Percentiles rank a stretch among this genome's conserved stretches.
These are phyloP conservation scores for Cladosporium halotolerans DNA, from an alignment of 2,329 filamentous ascomycete species.

Conservation along the genomic window DNA sequence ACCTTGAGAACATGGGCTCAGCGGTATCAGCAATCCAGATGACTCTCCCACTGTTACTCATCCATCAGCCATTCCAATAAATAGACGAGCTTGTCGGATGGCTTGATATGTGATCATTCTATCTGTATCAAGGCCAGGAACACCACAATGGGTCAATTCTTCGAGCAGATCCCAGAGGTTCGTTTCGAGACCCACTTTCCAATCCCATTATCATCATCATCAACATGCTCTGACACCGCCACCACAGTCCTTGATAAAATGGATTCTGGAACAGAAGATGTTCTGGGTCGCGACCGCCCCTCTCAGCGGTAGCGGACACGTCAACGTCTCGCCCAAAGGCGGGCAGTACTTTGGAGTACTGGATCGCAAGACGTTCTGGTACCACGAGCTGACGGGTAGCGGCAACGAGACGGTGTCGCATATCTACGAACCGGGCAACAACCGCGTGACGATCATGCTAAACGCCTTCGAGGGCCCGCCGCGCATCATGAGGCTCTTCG, in stretches of 20 bases:
- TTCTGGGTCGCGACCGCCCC: slow-evolving; percentile 40
- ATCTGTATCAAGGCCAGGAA: too few relatives aligned
- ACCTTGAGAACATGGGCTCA: too few relatives aligned
- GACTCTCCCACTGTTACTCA: too few relatives aligned
- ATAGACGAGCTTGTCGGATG: too few relatives aligned
- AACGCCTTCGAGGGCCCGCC: slow-evolving; percentile 39
- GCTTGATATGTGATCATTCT: too few relatives aligned
- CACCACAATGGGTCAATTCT: slow-evolving; percentile 8
- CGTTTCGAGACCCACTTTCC: neutral
- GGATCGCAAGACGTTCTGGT: slow-evolving; percentile 38
- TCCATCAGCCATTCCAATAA: too few relatives aligned
- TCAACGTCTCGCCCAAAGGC: slow-evolving; percentile 43
- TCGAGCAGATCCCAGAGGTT: slow-evolving; percentile 10
- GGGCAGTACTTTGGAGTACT: slow-evolving; percentile 38
- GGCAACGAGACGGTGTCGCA: slow-evolving; percentile 41
- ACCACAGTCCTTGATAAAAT: slow-evolving; percentile 29
- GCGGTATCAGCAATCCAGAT: too few relatives aligned
- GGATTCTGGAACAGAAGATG: slow-evolving; percentile 41
- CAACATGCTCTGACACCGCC: slow-evolving; percentile 26
- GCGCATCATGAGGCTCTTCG: slow-evolving; percentile 40
- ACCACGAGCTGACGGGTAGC: slow-evolving; percentile 38
- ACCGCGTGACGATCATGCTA: slow-evolving; percentile 38
- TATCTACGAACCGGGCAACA: slow-evolving; percentile 37
- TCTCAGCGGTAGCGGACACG: slow-evolving; percentile 35
- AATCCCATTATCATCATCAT: neutral